These are phyloP conservation scores for Oryza australiensis DNA, from an alignment of 176 grass and related monocot species.

Conservation along the genomic window DNA sequence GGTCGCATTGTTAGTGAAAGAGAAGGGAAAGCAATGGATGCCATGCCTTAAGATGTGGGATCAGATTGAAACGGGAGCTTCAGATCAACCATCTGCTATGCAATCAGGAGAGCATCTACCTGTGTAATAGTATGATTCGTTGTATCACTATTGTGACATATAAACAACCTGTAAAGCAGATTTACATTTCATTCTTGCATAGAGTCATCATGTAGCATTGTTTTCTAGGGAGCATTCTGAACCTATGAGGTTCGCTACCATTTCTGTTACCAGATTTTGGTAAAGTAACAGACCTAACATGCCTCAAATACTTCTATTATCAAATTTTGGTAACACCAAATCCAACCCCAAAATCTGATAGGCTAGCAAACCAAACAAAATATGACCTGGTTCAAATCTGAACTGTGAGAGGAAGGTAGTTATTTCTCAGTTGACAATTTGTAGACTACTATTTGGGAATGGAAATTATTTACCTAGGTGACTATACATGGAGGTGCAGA, in stretches of 20 bases:
- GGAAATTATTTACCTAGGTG: background rate
- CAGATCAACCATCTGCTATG: background rate
- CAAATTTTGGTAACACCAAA: background rate
- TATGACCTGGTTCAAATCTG: background rate
- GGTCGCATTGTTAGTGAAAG: background rate
- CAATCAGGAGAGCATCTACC: background rate
- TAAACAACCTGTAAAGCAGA: background rate
- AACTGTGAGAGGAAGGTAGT: background rate
- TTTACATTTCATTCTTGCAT: background rate
- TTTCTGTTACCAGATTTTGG: background rate
- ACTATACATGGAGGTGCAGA: background rate
- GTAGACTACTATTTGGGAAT: background rate
- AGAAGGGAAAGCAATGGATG: slow-evolving; percentile 19
- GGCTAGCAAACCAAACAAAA: background rate
- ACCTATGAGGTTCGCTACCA: background rate
- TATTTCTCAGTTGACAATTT: background rate
- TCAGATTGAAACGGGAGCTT: background rate
- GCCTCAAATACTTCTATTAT: background rate
- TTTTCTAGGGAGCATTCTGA: background rate
- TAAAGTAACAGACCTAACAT: background rate
- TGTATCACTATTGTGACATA: background rate
- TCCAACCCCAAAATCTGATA: background rate
- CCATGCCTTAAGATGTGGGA: slow-evolving; percentile 9
- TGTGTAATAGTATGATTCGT: slow-evolving; percentile 1
- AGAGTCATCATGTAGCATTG: background rate